Evolutionary conservation across 208 protist genomes (phyloP), one percentile per base, ranked within the genome.

Genomic region (Herpetomonas muscarum): DNA sequence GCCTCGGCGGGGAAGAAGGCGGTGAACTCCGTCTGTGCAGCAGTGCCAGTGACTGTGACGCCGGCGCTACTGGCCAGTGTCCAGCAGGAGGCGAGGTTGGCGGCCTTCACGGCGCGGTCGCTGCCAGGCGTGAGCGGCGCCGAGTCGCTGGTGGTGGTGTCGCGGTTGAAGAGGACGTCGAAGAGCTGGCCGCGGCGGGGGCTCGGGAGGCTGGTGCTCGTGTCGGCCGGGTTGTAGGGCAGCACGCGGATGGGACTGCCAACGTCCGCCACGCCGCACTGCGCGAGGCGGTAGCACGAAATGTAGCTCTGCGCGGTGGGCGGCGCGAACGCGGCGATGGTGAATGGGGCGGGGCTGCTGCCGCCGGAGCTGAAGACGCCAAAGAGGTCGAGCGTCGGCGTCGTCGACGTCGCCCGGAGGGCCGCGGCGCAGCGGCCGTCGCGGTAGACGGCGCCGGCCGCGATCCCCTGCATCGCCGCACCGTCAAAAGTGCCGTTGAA

Each of bases 121-220:
- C 34, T 55, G 39, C 67, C 76, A 0, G 89, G 85, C 28, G 76
- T 77, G 19, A 96, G 67, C n/a, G 49, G 49, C 13, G 53, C 34
- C 3, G 80, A 51, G 34, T 50, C 59, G 37, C 54, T 37, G 28
- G 79, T 58, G 6, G 72, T 66, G 21, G 50, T 62, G 57, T 87
- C 81, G 12, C 82, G 74, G 4, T 28, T 22, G 64, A 86, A 96
- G 49, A 54, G 46, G 22, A 93, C 71, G 21, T 59, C 32, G 32
- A 96, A 46, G 31, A 96, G 65, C 67, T 96, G 90, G 15, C 86
- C 90, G 29, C 81, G 75, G 21, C 90, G 81, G 12, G 86, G 83
- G 13, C 21, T 0, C 5, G 57, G 5, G 36, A 74, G 66, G 36
- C 39, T 64, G 1, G 79, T 67, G 37, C 41, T 45, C 47, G 72